Conservation (phyloP, 1,139 yeast species). For the Debaryomyces udenii region DNA sequence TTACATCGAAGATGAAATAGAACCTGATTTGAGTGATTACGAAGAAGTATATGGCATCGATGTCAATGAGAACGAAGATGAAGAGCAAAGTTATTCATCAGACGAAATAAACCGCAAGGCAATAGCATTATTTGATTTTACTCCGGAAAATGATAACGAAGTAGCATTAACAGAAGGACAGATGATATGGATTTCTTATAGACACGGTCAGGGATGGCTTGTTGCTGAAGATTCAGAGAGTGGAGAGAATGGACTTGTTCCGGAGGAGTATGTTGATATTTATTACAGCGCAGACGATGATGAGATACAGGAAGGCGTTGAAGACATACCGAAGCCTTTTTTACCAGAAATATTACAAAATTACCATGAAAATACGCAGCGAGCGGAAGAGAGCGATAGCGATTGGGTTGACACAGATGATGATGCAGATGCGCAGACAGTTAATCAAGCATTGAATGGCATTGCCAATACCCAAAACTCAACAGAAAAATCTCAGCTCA, state of each 20-base stretch:
- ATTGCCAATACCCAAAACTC: neutral
- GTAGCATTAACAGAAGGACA: conserved; percentile 80
- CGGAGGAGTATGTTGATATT: conserved; percentile 88
- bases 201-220: conserved; percentile 98
- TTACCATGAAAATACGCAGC: conserved; percentile 11
- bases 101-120: conserved; percentile 60
- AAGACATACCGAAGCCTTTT: conserved; percentile 50
- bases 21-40: conserved; percentile 13
- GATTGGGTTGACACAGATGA: conserved; percentile 45
- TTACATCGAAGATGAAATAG: conserved; percentile 12
- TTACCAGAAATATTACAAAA: conserved; percentile 44
- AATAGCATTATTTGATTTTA: conserved; percentile 84
- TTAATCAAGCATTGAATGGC: neutral
- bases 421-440: conserved; percentile 15
- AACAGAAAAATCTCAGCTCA: neutral
- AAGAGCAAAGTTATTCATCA: conserved; percentile 18
- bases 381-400: conserved; percentile 26
- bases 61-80: conserved; percentile 23
- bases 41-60: conserved; percentile 8
- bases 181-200: conserved; percentile 78
- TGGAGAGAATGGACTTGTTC: conserved; percentile 90
- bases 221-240: conserved; percentile 84
- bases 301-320: conserved; percentile 14
- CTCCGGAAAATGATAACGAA: conserved; percentile 94
- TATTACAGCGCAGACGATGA: conserved; percentile 28